These are phyloP conservation scores for Urostyla sp. DNA, from an alignment of 73 alveolate genomes.

Conservation along the genomic window DNA sequence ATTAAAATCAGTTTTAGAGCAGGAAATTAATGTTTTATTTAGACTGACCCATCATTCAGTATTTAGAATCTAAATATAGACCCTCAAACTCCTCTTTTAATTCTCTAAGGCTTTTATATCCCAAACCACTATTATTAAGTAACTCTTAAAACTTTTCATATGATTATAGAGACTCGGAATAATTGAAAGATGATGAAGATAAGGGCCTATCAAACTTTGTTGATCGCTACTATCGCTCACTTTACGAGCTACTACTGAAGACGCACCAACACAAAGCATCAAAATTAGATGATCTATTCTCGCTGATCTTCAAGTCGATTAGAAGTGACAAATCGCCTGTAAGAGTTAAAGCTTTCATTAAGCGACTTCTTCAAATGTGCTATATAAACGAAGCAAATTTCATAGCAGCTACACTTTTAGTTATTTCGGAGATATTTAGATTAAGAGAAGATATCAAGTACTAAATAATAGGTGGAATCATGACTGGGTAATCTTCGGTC, in stretches of 20 bases:
- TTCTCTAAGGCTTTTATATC: slow-evolving; percentile 78
- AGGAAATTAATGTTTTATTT: slow-evolving; percentile 80
- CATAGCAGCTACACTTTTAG: slow-evolving; percentile 83
- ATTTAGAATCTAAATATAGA: slow-evolving; percentile 81
- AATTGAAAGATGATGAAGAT: slow-evolving; percentile 5
- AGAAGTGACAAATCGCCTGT: slow-evolving; percentile 79
- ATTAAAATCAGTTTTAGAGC: slow-evolving; percentile 73
- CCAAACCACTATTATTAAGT: no score
- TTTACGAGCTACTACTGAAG: slow-evolving; percentile 82
- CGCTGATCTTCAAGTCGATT: slow-evolving; percentile 77
- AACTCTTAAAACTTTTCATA: no score
- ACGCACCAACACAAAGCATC: slow-evolving; percentile 73
- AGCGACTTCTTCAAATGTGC: slow-evolving; percentile 86
- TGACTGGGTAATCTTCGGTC: slow-evolving; percentile 3
- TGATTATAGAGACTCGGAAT: no score
- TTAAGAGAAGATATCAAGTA: slow-evolving; percentile 36
- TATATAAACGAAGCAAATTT: slow-evolving; percentile 81
- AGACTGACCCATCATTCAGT: slow-evolving; percentile 77
- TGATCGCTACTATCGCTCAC: slow-evolving; percentile 90
- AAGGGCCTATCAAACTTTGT: slow-evolving; percentile 35
- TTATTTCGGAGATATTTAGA: slow-evolving; percentile 78
- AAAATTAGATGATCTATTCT: slow-evolving; percentile 69
- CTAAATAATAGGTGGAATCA: not conserved
- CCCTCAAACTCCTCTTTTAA: slow-evolving; percentile 81
- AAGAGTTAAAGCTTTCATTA: slow-evolving; percentile 87